Evolutionary conservation across 129 eudicot genomes (phyloP), one percentile per base, ranked within the genome.

Genomic region (Daucus carota): DNA sequence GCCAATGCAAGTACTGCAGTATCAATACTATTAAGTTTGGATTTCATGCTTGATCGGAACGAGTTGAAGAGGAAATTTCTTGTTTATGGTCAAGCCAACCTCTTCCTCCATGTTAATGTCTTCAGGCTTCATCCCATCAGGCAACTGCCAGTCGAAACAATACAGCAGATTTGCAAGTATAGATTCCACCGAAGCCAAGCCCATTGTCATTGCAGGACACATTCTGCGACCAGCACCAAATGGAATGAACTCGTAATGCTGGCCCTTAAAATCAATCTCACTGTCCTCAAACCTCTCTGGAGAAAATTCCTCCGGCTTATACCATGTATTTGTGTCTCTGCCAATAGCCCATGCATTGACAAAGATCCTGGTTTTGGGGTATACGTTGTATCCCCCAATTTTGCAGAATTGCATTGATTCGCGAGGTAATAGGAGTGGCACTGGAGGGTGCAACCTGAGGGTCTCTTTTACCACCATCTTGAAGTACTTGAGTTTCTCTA

Each of bases 151-250:
- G 69, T 87, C 82, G 46, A 84, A 83, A 17, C 75, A 15, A 26
- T 75, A 20, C 45, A 83, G 16, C 29, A 86, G 70, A 67, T 80
- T 83, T 1, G 83, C 85, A 17, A 83, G 32, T n/a, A 76, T 68
- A 34, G 75, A 40, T 71, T 83, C 85, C 9, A 83, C 28, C 2
- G 73, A 29, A 0, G 75, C 41, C 9, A 24, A 28, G 3, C 41
- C 84, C 75, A 63, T 70, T 12, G 17, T 47, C n/a, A 80, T 3
- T 8, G 77, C 90, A 1, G 87, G 86, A 41, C 89, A 86, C 36
- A 54, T 33, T 59, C 88, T 81, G 46, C 88, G 73, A 7, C 90
- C 88, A 6, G 79, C 88, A 2, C 91, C 91, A 77, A 84, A 84
- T 3, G 88, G 91, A 45, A 87, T 6, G 14, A 84, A 67, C 76